Evolutionary conservation across 176 grass and related monocot genomes (phyloP), one percentile per base, ranked within the genome.

Genomic region (Cenchrus americanus): DNA sequence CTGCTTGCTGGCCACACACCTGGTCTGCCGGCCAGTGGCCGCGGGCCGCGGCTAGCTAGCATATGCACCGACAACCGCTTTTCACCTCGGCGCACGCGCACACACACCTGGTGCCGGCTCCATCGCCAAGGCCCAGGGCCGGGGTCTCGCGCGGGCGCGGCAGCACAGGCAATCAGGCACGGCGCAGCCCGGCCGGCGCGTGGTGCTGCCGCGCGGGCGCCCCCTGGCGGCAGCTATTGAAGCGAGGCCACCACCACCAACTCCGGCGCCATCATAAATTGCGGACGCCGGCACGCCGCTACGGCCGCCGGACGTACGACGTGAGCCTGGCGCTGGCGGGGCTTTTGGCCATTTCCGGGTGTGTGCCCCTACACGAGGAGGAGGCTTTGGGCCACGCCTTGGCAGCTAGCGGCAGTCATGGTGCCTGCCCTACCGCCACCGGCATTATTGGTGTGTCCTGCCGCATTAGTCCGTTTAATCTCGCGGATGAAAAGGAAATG

Each of bases 1-100:
- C 66, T n/a, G n/a, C n/a, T 40, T 41, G 84, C 62, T 7, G 42
- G 30, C 71, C 15, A 24, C 68, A 61, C 82, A 89, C 87, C 77
- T 89, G 82, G 70, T 84, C 30, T 66, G 61, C 76, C 27, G 27
- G 27, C 57, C 6, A 37, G 55, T 49, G 54, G 42, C 32, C 63
- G 32, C 23, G n/a, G n/a, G n/a, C n/a, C n/a, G n/a, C n/a, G n/a
- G n/a, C n/a, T n/a, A 7, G 27, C 27, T 30, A 30, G 27, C 27
- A 30, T 30, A 30, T 30, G 61, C 62, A 21, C 51, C 0, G 47
- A 34, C 10, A 17, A 2, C 3, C 55, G n/a, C 79, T 73, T 80
- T 44, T 22, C 69, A 60, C n/a, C 30, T n/a, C 14, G 27, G 27
- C 27, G 27, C 27, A 30, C 27, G 27, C 27, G 2, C 27, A 30